These are phyloP conservation scores for Candida railenensis DNA, from an alignment of 805 yeast genomes.

Conservation along the genomic window DNA sequence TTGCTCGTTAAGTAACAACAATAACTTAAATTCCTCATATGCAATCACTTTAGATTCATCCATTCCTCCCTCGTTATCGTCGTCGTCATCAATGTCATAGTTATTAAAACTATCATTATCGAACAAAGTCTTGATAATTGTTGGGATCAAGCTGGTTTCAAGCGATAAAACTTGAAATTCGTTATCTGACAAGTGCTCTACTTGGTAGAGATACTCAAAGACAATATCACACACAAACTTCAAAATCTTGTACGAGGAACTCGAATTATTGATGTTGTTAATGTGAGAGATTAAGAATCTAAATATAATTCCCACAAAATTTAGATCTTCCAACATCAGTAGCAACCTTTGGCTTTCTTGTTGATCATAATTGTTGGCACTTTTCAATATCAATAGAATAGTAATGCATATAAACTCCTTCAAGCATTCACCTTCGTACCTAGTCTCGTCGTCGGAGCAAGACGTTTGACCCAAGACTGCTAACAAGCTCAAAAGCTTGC, in stretches of 20 bases:
- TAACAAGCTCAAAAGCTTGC: constrained; percentile 35
- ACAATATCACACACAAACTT: constrained; percentile 40
- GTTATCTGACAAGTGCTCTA: constrained; percentile 30
- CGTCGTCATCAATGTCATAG: constrained; percentile 24
- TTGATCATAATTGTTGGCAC: constrained; percentile 11
- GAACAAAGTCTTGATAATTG: constrained; percentile 28
- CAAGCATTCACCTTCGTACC: constrained; percentile 20
- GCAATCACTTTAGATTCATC: constrained; percentile 45
- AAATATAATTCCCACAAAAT: constrained; percentile 27
- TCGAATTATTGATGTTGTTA: constrained; percentile 12
- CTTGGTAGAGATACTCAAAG: constrained; percentile 39
- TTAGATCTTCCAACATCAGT: constrained; percentile 1
- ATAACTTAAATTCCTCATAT: constrained; percentile 64
- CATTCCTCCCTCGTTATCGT: background rate
- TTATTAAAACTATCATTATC: constrained; percentile 33
- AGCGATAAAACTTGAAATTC: constrained; percentile 31
- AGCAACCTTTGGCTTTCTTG: background rate
- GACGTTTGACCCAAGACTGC: constrained; percentile 22
- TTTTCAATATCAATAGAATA: constrained; percentile 31
- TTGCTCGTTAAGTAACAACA: constrained; percentile 83
- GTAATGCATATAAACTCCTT: constrained; percentile 37
- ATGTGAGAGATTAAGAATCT: constrained; percentile 30
- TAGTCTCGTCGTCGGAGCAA: constrained; percentile 10
- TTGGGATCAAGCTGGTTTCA: constrained; percentile 25
- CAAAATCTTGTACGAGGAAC: constrained; percentile 29